These are phyloP conservation scores for Crithidia sp. DNA, from an alignment of 208 protist species.

Conservation along the genomic window DNA sequence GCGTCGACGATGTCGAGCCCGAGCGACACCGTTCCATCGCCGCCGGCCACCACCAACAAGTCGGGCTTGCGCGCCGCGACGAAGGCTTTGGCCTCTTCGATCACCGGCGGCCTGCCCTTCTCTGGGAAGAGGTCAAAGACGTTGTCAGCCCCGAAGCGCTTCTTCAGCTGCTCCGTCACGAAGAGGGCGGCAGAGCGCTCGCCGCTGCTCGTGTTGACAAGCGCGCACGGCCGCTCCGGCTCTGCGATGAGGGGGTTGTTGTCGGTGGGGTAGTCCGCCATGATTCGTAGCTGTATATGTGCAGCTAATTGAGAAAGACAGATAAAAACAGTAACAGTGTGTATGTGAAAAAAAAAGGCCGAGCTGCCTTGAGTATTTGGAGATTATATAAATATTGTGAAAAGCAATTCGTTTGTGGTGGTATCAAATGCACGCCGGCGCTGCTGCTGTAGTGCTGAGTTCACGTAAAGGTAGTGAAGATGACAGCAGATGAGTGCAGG, in stretches of 20 bases:
- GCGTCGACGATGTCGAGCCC: constrained; percentile 53
- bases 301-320: neutral
- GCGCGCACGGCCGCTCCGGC: constrained; percentile 30
- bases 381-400: too few relatives aligned
- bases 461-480: neutral
- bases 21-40: constrained; percentile 69
- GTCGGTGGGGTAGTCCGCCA: constrained; percentile 33
- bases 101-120: constrained; percentile 27
- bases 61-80: constrained; percentile 35
- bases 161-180: constrained; percentile 45
- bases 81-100: constrained; percentile 59
- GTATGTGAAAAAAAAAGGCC: constrained; percentile 3
- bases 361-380: neutral
- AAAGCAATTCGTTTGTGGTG: too few relatives aligned
- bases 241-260: neutral
- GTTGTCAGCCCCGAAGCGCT: constrained; percentile 37
- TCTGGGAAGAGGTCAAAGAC: constrained; percentile 67
- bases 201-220: constrained; percentile 59
- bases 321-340: constrained; percentile 15
- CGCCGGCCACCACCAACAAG: constrained; percentile 60
- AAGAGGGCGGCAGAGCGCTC: constrained; percentile 57
- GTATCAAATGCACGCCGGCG: too few relatives aligned
- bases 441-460: too few relatives aligned
- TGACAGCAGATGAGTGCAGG: neutral
- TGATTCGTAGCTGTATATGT: neutral